Evolutionary conservation across 805 yeast genomes (phyloP), one percentile per base, ranked within the genome.

Genomic region (Candida namnaoensis): DNA sequence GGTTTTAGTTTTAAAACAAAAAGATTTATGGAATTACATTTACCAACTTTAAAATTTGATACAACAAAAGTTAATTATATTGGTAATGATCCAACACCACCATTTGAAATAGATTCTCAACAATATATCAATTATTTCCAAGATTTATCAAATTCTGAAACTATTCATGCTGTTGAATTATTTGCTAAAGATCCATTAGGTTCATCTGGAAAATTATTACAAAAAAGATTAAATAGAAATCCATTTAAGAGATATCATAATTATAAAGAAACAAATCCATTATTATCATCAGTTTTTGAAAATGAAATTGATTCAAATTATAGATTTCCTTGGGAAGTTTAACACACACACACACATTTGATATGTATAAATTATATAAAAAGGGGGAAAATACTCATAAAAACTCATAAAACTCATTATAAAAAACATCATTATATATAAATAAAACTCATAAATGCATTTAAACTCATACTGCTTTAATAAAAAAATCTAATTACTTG

Each of bases 1-100:
- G 93, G 95, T 2, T 84, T 84, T 55, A 88, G 78, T 37, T 87
- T 87, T 60, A 87, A 87, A 52, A 61, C 75, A 41, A 53, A 56
- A 15, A 64, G 95, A 40, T 86, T 85, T 52, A 37, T 77, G 14
- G 51, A 69, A 0, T 55, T 64, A 34, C 93, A 83, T 59, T 62
- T 78, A 11, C 51, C 51, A n/a, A 78, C 81, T 0, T 57, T 83
- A 34, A 65, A 61, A 14, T 71, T 63, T 40, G 68, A 73, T 4
- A 13, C 36, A 2, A 51, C 52, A 0, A 54, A 57, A 5, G 64
- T 76, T 1, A 56, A 62, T 1, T 83, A 80, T 50, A 55, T 78
- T 28, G 83, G 88, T 0, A 66, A 73, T 45, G 70, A 74, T 7
- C 93, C 90, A 2, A 41, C 51, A 26, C 76, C 84, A 11, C 49